Evolutionary conservation across 345 rosid species (phyloP).

Genomic region (Eucalyptus caleyi): DNA sequence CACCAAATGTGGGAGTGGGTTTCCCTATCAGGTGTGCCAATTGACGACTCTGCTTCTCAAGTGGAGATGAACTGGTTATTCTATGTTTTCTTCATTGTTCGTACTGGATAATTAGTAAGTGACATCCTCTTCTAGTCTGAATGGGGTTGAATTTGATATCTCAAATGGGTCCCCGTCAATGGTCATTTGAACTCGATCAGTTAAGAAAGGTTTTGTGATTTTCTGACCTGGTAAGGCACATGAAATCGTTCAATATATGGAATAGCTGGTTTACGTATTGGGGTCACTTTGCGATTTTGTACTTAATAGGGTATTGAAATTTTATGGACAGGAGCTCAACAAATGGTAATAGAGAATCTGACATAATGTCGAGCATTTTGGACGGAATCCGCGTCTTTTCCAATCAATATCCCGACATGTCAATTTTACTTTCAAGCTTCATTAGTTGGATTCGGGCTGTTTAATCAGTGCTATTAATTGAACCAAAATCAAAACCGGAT

Average conservation of each 20-base stretch:
- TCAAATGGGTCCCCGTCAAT: not conserved
- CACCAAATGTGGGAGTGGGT: not conserved
- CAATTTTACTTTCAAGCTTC: not conserved
- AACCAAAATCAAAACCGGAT: not conserved
- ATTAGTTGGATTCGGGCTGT: not conserved
- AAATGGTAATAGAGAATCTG: not conserved
- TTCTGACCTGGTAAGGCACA: not conserved
- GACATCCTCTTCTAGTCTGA: not conserved
- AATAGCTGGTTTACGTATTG: not conserved
- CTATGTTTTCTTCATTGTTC: not conserved
- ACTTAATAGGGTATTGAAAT: not conserved
- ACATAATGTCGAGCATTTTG: not conserved
- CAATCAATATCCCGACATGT: not conserved
- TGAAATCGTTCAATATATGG: not conserved
- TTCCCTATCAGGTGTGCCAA: not conserved
- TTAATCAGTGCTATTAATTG: not conserved
- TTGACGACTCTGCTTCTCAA: not conserved
- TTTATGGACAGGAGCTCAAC: not conserved
- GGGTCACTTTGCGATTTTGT: not conserved
- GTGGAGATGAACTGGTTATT: not conserved
- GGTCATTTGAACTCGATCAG: not conserved
- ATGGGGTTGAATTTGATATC: not conserved
- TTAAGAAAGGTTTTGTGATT: not conserved
- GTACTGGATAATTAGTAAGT: not conserved
- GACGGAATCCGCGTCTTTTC: not conserved